Conservation (phyloP, 2,329 filamentous ascomycete species). For the Hypoxylon rubiginosum region DNA sequence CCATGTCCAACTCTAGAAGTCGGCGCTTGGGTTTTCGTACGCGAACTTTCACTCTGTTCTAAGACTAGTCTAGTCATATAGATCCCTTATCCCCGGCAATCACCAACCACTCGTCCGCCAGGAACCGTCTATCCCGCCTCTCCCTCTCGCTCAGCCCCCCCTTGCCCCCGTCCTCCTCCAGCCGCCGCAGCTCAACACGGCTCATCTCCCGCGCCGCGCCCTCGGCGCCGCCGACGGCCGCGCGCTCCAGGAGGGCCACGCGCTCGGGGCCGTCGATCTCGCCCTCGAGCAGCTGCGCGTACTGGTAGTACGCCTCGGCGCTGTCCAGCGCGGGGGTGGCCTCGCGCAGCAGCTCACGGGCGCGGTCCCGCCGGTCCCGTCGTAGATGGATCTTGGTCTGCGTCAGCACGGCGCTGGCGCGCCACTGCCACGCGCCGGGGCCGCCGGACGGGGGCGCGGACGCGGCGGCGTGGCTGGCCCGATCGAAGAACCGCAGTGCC, state of each 20-base stretch:
- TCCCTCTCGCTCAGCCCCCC: constrained; percentile 32
- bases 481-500: constrained; percentile 52
- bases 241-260: constrained; percentile 48
- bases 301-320: constrained; percentile 44
- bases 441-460: neutral
- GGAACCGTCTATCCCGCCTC: neutral
- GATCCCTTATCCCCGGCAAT: constrained; percentile 38
- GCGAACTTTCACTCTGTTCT: no score
- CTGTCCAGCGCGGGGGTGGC: constrained; percentile 53
- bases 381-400: constrained; percentile 49
- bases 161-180: constrained; percentile 16
- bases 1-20: neutral
- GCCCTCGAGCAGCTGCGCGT: constrained; percentile 48
- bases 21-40: neutral
- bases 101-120: constrained; percentile 50
- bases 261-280: constrained; percentile 43
- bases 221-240: constrained; percentile 49
- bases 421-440: constrained; percentile 53
- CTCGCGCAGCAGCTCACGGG: constrained; percentile 41
- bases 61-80: no score
- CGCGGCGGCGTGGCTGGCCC: constrained; percentile 42
- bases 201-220: constrained; percentile 50
- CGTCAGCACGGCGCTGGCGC: constrained; percentile 50
- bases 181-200: constrained; percentile 31
- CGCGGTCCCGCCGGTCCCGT: constrained; percentile 38